A percentile compares a stretch with the other conserved stretches of the same genome.
Conservation (phyloP, 129 eudicot genomes). For the Flaveria ramosissima region DNA sequence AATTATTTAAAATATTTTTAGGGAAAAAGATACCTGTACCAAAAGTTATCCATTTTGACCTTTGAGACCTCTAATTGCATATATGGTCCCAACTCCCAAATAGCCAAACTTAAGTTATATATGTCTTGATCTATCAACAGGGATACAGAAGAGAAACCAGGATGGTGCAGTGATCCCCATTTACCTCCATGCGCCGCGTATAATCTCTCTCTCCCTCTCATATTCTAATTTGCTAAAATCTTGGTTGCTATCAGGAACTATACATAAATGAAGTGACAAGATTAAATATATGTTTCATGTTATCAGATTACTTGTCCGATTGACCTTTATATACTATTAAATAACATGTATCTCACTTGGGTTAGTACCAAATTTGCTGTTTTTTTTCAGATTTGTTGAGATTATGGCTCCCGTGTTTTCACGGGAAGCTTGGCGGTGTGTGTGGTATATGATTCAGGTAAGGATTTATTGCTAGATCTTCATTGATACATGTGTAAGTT, state of each 20-base stretch:
- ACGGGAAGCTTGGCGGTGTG: constrained; percentile 26
- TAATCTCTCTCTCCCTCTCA: constrained; percentile 11
- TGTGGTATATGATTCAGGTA: constrained; percentile 59
- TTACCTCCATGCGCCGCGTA: constrained; percentile 89
- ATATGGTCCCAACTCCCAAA: not conserved
- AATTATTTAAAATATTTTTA: not conserved
- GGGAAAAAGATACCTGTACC: not conserved
- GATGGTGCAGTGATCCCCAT: constrained; percentile 69
- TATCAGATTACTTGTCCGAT: not conserved
- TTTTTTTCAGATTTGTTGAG: constrained; percentile 65
- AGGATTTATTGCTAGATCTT: not conserved
- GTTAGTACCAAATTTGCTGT: not conserved
- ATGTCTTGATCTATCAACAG: constrained; percentile 32
- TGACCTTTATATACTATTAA: not conserved
- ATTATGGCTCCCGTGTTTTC: constrained; percentile 37
- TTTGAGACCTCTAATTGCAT: not conserved
- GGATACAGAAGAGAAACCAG: constrained; percentile 61
- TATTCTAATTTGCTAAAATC: not conserved
- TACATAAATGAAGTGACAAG: not conserved
- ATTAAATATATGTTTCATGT: not conserved
- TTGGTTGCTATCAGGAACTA: not conserved
- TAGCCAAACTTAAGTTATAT: not conserved
- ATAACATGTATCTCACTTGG: not conserved
- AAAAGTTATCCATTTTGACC: not conserved
- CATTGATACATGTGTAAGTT: not conserved